phyloP scores from a whole-genome alignment of 75 land plant species.

The Picea glauca region DNA sequence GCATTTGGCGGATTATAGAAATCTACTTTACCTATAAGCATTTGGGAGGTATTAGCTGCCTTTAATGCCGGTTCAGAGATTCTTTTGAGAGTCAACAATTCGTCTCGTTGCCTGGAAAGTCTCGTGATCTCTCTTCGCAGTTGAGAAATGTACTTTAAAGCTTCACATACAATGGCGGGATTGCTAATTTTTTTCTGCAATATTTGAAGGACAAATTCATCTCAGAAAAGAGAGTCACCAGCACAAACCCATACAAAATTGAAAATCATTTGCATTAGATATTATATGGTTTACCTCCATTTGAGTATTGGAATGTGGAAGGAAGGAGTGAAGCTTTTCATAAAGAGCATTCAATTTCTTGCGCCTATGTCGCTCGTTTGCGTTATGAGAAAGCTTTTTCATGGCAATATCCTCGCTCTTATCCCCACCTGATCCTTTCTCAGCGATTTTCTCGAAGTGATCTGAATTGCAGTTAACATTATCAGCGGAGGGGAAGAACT shows the following conservation, averaged over 20 bases:
- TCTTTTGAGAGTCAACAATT: not conserved
- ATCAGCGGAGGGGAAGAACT: too few relatives aligned
- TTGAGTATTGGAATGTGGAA: conserved; percentile 16
- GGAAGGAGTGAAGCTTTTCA: conserved; percentile 31
- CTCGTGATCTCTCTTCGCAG: not conserved
- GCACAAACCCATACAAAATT: too few relatives aligned
- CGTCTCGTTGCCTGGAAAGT: not conserved
- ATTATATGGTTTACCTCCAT: too few relatives aligned
- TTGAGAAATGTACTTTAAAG: not conserved
- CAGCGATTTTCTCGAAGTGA: too few relatives aligned
- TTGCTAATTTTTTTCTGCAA: not conserved
- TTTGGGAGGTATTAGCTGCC: not conserved
- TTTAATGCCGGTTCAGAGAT: not conserved
- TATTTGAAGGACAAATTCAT: not conserved
- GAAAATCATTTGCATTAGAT: too few relatives aligned
- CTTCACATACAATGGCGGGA: not conserved
- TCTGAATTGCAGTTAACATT: too few relatives aligned
- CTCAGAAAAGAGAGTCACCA: too few relatives aligned
- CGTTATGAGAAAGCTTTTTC: conserved; percentile 45
- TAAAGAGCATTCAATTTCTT: conserved; percentile 37
- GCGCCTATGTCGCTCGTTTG: conserved; percentile 45
- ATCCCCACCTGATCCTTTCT: too few relatives aligned
- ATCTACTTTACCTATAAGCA: too few relatives aligned
- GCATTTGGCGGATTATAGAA: too few relatives aligned
- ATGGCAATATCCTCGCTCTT: too few relatives aligned